Base-by-base conservation (phyloP, 305 asterid species). In the Fraxinus nigra region DNA sequence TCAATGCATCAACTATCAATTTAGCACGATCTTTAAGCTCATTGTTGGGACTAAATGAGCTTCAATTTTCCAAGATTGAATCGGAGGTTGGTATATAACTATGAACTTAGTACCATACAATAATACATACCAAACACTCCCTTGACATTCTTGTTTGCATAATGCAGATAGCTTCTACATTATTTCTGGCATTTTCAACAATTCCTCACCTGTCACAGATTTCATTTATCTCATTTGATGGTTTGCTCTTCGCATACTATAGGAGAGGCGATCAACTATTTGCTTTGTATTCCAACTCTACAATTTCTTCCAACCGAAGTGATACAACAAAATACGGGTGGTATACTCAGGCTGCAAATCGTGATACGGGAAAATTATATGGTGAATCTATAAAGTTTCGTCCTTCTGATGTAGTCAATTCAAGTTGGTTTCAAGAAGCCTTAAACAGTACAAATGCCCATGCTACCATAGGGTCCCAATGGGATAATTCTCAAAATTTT, bases 181-280 rank as follows among this genome's bases (percentile, higher is more conserved):
- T 90, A 30, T 90, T 86, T 83, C 86, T 78, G 82, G 88, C 91
- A 13, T 33, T 83, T n/a, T 86, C 87, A 18, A 87, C 90, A 43
- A 79, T 87, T 34, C 90, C 91, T n/a, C 48, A 85, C 84, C 32
- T 86, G 5, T 81, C 87, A 14, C 89, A 89, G 82, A 80, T 89
- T 67, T 87, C 92, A 9, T 89, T 86, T 83, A 86, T 89, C 26
- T 85, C 89, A 24, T 70, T 82, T 63, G 85, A 89, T 37, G 93
- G 93, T 67, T 76, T 86, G 16, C 77, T 90, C 78, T 85, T 90
- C 61, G 80, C 87, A 0, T 87, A 86, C 82, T 83, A 63, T 48
- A 34, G 56, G 13, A 65, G 87, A 77, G 86, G 78, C 4, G 65
- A 79, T 11, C 86, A 72, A 10, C 38, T 81, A 75, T 81, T 78